These are phyloP conservation scores for Cutaneotrichosporon sp. DNA, from an alignment of 1,284 basidiomycete genomes.

Conservation along the genomic window DNA sequence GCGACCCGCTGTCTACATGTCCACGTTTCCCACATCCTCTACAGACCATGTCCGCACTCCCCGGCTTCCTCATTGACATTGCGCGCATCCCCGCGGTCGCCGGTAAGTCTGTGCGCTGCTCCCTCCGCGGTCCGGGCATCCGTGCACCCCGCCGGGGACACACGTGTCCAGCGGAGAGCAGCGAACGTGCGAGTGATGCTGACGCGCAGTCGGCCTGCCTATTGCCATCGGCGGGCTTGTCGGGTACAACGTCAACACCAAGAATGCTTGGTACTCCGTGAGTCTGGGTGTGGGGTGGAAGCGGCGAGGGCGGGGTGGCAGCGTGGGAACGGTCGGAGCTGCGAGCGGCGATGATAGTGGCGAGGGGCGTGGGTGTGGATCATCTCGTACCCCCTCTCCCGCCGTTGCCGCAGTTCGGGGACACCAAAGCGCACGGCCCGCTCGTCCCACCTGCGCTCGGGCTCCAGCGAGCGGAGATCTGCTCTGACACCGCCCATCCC, in stretches of 20 bases:
- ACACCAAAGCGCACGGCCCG: too few relatives aligned
- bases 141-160: not conserved
- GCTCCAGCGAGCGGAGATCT: not conserved
- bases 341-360: not conserved
- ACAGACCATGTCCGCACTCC: constrained; percentile 45
- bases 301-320: not conserved
- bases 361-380: too few relatives aligned
- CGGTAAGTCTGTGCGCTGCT: constrained; percentile 31
- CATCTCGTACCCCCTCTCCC: too few relatives aligned
- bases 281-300: not conserved
- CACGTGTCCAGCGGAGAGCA: not conserved
- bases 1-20: not conserved
- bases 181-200: not conserved
- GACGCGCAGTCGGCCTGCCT: constrained; percentile 60
- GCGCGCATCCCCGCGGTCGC: constrained; percentile 64
- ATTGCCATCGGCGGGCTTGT: constrained; percentile 62
- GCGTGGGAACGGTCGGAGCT: not conserved
- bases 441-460: not conserved
- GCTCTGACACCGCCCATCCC: too few relatives aligned
- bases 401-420: too few relatives aligned
- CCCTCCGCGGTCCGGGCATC: not conserved
- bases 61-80: constrained; percentile 59
- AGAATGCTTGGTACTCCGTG: constrained; percentile 11
- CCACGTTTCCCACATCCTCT: not conserved
- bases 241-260: constrained; percentile 53